phyloP scores from a whole-genome alignment of 225 moss, liverwort and hornwort species.

The Pseudisothecium myosuroides region DNA sequence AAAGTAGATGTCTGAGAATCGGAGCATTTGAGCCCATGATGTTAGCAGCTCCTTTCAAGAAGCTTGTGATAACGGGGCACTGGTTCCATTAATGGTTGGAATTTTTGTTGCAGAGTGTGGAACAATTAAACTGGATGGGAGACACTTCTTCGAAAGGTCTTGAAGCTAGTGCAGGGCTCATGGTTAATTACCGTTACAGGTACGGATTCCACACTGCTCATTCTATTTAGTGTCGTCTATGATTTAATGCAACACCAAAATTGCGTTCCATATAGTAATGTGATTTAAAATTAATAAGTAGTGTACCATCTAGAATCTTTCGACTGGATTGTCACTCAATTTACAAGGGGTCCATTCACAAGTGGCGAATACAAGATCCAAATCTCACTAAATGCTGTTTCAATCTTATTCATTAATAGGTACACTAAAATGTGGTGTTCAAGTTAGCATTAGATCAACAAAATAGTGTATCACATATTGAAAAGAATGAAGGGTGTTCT shows the following conservation, averaged over 20 bases:
- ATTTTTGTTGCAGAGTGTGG: slow-evolving; percentile 53
- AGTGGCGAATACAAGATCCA: neutral
- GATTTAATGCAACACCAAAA: neutral
- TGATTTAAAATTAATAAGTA: neutral
- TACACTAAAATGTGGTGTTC: neutral
- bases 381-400: neutral
- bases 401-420: neutral
- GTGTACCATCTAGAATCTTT: neutral
- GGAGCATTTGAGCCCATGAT: neutral
- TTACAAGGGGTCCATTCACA: neutral
- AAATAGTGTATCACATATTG: neutral
- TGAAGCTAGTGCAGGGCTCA: slow-evolving; percentile 68
- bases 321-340: neutral
- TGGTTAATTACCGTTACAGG: slow-evolving; percentile 98
- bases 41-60: neutral
- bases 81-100: neutral
- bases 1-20: neutral
- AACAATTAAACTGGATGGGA: slow-evolving; percentile 94
- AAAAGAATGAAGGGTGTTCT: neutral
- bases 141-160: slow-evolving; percentile 76
- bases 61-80: neutral
- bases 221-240: neutral
- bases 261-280: neutral
- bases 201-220: neutral
- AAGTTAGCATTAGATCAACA: neutral